These are phyloP conservation scores for Sporisorium graminicola DNA, from an alignment of 1,284 basidiomycete genomes.

Conservation along the genomic window DNA sequence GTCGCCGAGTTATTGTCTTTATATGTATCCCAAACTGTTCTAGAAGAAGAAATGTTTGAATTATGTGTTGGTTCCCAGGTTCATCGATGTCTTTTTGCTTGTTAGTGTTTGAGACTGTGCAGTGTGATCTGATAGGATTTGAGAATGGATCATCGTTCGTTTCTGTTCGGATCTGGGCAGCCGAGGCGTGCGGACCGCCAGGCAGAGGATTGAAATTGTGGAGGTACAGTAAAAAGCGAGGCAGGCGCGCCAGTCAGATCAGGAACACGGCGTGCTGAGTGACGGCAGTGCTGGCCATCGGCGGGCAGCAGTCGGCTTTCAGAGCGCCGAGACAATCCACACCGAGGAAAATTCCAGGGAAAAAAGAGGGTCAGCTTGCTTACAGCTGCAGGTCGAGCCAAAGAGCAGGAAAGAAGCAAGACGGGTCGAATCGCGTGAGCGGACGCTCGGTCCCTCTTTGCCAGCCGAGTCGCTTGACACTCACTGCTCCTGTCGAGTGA, in stretches of 20 bases:
- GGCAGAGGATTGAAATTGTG: background rate
- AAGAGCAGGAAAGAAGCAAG: background rate
- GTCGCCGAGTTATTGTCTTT: conserved; percentile 5
- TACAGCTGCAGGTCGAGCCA: background rate
- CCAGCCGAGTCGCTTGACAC: background rate
- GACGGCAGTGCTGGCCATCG: too few relatives aligned
- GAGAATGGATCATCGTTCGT: background rate
- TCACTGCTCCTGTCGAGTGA: background rate
- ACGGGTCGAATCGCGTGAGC: background rate
- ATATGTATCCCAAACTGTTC: background rate
- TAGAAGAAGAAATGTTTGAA: conserved; percentile 7
- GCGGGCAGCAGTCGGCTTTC: too few relatives aligned
- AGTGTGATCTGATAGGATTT: conserved; percentile 2
- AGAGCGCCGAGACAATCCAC: conserved; percentile 4
- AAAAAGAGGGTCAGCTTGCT: background rate
- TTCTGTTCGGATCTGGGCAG: background rate
- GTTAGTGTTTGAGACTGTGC: too few relatives aligned
- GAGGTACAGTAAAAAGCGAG: conserved; percentile 1
- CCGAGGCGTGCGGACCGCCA: too few relatives aligned
- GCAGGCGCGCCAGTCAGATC: conserved; percentile 5
- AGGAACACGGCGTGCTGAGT: background rate
- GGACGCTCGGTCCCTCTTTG: background rate
- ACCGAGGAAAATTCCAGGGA: background rate
- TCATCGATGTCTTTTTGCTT: too few relatives aligned
- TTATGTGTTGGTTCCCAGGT: background rate